These are phyloP conservation scores for Knufia petricola DNA, from an alignment of 2,329 filamentous ascomycete genomes.

Conservation along the genomic window DNA sequence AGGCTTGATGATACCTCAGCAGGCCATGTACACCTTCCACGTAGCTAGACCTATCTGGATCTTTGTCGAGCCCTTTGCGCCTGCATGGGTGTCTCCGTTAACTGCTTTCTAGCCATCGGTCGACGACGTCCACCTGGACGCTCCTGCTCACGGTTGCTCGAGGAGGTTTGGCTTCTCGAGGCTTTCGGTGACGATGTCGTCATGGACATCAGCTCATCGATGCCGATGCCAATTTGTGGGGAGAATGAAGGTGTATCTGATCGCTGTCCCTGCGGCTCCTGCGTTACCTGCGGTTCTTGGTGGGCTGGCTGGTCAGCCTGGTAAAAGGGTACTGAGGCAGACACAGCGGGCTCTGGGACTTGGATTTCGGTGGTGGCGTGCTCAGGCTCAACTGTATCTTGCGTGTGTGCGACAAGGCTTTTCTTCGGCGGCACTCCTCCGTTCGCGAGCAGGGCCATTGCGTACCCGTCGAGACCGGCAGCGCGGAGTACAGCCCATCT, in stretches of 20 bases:
- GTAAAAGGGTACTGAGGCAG: no score
- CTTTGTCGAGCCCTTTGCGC: no score
- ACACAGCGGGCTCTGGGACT: no score
- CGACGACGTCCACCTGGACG: no score
- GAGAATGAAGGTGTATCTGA: not conserved
- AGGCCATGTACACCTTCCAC: no score
- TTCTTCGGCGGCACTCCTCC: not conserved
- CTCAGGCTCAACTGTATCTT: not conserved
- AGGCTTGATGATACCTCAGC: no score
- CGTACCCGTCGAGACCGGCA: conserved; percentile 43
- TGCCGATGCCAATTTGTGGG: not conserved
- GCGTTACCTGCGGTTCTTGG: not conserved
- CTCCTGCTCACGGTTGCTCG: no score
- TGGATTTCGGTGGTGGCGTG: not conserved
- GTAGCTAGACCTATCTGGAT: no score
- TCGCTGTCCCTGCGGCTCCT: not conserved
- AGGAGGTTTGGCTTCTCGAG: no score
- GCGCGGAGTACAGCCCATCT: conserved; percentile 56
- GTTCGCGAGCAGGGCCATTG: conserved; percentile 11
- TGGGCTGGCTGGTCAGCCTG: not conserved
- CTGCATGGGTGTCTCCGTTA: no score
- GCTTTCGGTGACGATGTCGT: no score
- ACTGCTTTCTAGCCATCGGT: no score
- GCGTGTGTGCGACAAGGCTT: not conserved
- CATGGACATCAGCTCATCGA: not conserved